Evolutionary conservation across 2,329 filamentous ascomycete genomes (phyloP), one percentile per base, ranked within the genome.

Genomic region (Zalaria sp.): DNA sequence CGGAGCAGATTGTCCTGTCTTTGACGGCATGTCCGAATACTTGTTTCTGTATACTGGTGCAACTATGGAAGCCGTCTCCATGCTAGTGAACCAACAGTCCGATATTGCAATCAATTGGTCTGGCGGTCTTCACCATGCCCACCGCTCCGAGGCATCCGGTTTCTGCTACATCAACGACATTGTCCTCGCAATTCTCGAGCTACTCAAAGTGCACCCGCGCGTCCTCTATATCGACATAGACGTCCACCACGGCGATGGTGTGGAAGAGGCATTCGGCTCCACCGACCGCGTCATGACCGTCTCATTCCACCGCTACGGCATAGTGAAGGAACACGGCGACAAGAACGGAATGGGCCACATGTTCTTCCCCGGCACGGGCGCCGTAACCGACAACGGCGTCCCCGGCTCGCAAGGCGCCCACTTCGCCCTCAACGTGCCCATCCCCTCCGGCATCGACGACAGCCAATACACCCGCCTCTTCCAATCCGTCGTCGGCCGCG

Each of bases 131-230:
- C 91, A 98, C 61, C 91, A 98, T 57, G 91, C 91, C 37, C 95
- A 96, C 63, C 91, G 89, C 58, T 77, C 81, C 41, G 87, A 94
- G 63, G 89, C 91, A 0, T 89, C 83, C 9, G 91, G 91, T 0
- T 98, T 98, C 63, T 98, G 91, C 67, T 98, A 98, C 65, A 87
- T 96, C 65, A 98, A 98, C 61, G 91, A 98, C 62, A 96, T 96
- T 53, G 91, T 96, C 44, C 74, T 98, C 37, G 86, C 83, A 31
- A 91, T 95, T 52, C 73, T 96, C 32, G 83, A 95, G 58, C 74
- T 98, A 6, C 70, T 96, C 10, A 80, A 83, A 27, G 75, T 81
- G 55, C 77, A 88, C 52, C 79, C 86, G 10, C 81, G 88, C 38
- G 88, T 96, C 5, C 71, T 96, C 44, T 95, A 96, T 62, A 88